Conservation (phyloP, 805 yeast genomes). For the Brettanomyces nanus region DNA sequence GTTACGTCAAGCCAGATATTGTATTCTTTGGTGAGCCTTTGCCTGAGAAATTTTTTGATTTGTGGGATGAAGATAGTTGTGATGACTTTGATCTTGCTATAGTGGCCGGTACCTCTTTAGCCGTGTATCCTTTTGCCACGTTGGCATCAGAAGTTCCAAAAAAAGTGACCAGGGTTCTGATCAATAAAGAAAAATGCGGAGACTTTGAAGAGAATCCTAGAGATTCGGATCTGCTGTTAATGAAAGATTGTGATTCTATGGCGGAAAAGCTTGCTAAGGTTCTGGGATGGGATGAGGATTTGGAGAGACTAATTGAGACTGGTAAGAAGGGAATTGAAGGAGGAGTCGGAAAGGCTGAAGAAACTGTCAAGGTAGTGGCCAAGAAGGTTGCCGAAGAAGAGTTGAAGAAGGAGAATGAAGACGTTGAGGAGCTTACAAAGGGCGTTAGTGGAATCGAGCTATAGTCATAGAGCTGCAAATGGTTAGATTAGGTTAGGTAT, state of each 20-base stretch:
- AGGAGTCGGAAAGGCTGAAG: constrained; percentile 1
- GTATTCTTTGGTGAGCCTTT: constrained; percentile 90
- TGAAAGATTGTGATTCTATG: constrained; percentile 61
- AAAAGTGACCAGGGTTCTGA: constrained; percentile 47
- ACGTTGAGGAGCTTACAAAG: constrained; percentile 6
- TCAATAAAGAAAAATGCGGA: constrained; percentile 76
- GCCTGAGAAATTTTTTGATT: constrained; percentile 60
- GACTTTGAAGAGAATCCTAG: constrained; percentile 49
- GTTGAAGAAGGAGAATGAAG: background rate
- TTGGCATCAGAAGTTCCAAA: constrained; percentile 59
- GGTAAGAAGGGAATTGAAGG: constrained; percentile 13
- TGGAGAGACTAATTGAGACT: constrained; percentile 32
- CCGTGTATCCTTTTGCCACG: constrained; percentile 86
- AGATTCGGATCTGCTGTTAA: constrained; percentile 48
- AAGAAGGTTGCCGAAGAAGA: constrained; percentile 1
- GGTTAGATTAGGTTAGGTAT: background rate
- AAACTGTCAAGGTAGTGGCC: constrained; percentile 4
- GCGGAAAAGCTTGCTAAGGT: constrained; percentile 43
- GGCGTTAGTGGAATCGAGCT: constrained; percentile 7
- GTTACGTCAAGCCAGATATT: constrained; percentile 85
- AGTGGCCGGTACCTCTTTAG: constrained; percentile 87
- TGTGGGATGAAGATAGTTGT: constrained; percentile 51
- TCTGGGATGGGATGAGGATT: constrained; percentile 59
- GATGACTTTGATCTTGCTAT: constrained; percentile 58
- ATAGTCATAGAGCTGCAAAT: background rate